These are phyloP conservation scores for Phlebiopsis flavidoalba DNA, from an alignment of 768 basidiomycete species.

Conservation along the genomic window DNA sequence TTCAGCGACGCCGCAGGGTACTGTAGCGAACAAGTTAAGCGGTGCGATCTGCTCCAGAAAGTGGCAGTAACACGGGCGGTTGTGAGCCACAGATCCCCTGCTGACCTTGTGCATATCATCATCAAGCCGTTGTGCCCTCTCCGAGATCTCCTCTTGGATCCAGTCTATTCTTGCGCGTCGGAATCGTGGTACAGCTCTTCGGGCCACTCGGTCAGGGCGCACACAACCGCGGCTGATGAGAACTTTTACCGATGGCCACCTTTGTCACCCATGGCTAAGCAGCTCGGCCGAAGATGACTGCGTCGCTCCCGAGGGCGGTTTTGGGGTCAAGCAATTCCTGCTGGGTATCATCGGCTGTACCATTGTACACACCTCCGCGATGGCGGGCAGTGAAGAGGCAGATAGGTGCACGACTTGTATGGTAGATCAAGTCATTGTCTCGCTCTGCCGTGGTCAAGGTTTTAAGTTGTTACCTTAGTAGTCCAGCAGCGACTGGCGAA, in stretches of 20 bases:
- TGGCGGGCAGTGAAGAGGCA: constrained; percentile 54
- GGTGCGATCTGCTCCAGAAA: constrained; percentile 1
- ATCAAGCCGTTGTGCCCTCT: constrained; percentile 58
- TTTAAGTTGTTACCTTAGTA: constrained; percentile 62
- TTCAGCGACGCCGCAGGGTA: constrained; percentile 62
- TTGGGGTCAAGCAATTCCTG: constrained; percentile 55
- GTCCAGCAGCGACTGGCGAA: constrained; percentile 65
- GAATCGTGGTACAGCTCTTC: constrained; percentile 84
- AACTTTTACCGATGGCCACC: constrained; percentile 78
- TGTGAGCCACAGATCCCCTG: background rate
- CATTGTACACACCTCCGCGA: constrained; percentile 63
- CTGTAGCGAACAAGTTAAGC: constrained; percentile 31
- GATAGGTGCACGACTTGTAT: constrained; percentile 82
- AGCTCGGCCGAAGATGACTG: constrained; percentile 69
- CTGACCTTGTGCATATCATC: constrained; percentile 39
- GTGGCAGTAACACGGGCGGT: background rate
- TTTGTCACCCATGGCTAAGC: constrained; percentile 83
- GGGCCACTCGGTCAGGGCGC: background rate
- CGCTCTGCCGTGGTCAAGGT: constrained; percentile 68
- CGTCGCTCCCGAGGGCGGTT: constrained; percentile 45
- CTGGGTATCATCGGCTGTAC: constrained; percentile 54
- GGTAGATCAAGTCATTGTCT: constrained; percentile 96
- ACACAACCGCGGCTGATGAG: background rate
- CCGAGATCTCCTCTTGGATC: constrained; percentile 61
- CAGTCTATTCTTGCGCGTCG: constrained; percentile 69